These are phyloP conservation scores for Plasmodium gonderi DNA, from an alignment of 169 alveolate species.

Conservation along the genomic window DNA sequence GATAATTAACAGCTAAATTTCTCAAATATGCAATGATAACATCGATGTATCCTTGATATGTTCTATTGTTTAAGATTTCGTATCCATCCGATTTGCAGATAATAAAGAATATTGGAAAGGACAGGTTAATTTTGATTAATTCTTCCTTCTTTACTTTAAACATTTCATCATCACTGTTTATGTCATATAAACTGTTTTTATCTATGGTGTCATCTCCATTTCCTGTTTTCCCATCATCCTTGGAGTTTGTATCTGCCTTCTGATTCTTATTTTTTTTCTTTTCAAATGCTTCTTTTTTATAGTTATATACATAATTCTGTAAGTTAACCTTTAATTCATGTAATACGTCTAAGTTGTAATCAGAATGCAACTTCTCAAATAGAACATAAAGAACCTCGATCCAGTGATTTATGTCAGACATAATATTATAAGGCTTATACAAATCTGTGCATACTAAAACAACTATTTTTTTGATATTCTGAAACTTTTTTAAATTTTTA, in stretches of 20 bases:
- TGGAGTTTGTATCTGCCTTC: not conserved
- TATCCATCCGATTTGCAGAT: slow-evolving; percentile 72
- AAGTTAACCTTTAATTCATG: slow-evolving; percentile 15
- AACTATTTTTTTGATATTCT: slow-evolving; percentile 28
- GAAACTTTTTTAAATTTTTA: slow-evolving; percentile 39
- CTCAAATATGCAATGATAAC: slow-evolving; percentile 48
- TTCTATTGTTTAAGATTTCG: slow-evolving; percentile 68
- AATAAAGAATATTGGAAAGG: slow-evolving; percentile 56
- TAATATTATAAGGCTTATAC: slow-evolving; percentile 52
- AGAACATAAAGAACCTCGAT: slow-evolving; percentile 15
- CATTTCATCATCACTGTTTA: not conserved
- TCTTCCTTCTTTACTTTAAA: not conserved
- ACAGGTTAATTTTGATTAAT: slow-evolving; percentile 36
- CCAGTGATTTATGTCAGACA: slow-evolving; percentile 57
- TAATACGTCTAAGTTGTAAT: not conserved
- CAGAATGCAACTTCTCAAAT: slow-evolving; percentile 24
- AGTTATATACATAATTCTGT: slow-evolving; percentile 38
- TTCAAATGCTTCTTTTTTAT: slow-evolving; percentile 13
- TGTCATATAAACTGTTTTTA: not conserved
- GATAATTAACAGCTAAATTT: slow-evolving; percentile 42
- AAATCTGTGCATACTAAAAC: slow-evolving; percentile 57
- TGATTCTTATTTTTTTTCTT: not conserved
- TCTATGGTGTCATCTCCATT: not conserved
- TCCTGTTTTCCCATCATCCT: not conserved
- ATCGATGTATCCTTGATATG: slow-evolving; percentile 66